Percentiles rank a stretch among this genome's conserved stretches.
Evolutionary conservation across 1,284 basidiomycete species (phyloP).

Genomic region (Sanghuangporus baumii): DNA sequence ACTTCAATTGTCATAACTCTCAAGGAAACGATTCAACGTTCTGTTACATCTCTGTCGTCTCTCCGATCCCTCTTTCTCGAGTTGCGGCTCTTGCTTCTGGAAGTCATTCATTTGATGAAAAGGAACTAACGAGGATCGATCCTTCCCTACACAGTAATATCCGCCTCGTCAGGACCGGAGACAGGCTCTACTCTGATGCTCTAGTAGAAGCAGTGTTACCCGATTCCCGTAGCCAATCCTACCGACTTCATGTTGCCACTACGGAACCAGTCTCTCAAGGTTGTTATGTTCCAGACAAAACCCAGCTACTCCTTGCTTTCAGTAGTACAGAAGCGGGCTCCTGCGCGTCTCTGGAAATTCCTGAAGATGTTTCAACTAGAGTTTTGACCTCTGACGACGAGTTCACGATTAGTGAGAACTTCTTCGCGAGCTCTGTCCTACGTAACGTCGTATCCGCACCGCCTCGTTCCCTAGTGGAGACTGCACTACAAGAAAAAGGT

Average conservation of each 20-base stretch:
- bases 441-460: conserved; percentile 24
- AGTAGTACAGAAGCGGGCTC: conserved; percentile 21
- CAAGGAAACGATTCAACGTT: background rate
- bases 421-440: conserved; percentile 48
- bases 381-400: conserved; percentile 23
- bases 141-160: conserved; percentile 2
- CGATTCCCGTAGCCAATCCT: background rate
- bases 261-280: conserved; percentile 74
- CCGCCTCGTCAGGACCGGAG: conserved; percentile 12
- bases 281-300: conserved; percentile 41
- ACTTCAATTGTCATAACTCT: background rate
- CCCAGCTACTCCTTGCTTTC: conserved; percentile 52
- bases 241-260: conserved; percentile 39
- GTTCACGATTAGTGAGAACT: conserved; percentile 67
- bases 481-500: background rate
- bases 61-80: conserved; percentile 3
- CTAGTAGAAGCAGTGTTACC: background rate
- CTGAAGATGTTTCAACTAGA: conserved; percentile 18
- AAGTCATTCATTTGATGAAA: background rate
- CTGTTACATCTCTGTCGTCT: background rate
- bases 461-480: conserved; percentile 5
- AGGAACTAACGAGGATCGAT: conserved; percentile 1
- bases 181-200: background rate
- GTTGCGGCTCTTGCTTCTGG: background rate
- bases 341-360: conserved; percentile 8